These are phyloP conservation scores for Tremellales sp. DNA, from an alignment of 1,284 basidiomycete species.

Conservation along the genomic window DNA sequence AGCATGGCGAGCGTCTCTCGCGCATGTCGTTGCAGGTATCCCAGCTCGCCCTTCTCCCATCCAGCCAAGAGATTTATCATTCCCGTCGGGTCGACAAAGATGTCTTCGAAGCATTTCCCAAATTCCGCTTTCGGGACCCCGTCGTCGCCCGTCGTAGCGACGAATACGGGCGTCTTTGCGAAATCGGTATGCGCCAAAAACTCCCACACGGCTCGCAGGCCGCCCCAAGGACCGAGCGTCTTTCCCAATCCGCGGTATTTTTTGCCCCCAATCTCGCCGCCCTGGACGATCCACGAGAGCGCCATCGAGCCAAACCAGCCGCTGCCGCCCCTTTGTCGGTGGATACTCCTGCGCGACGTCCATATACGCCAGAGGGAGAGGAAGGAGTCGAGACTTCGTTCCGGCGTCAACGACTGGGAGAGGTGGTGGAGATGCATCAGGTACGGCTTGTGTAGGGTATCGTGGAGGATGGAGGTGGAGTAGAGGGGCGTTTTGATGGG, in stretches of 20 bases:
- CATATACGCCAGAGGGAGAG: constrained; percentile 78
- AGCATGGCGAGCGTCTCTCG: constrained; percentile 58
- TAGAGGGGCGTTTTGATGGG: constrained; percentile 66
- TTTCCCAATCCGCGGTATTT: constrained; percentile 52
- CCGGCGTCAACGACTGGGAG: constrained; percentile 61
- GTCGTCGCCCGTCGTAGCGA: constrained; percentile 48
- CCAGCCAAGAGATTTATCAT: constrained; percentile 75
- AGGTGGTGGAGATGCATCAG: constrained; percentile 67
- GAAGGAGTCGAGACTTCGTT: constrained; percentile 59
- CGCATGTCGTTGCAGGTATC: constrained; percentile 72
- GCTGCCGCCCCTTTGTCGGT: constrained; percentile 55
- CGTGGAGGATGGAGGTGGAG: constrained; percentile 68
- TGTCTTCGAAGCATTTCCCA: constrained; percentile 39
- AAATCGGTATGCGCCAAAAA: constrained; percentile 65
- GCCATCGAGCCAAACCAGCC: constrained; percentile 69
- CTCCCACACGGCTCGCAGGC: constrained; percentile 45
- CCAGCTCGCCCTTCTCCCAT: constrained; percentile 58
- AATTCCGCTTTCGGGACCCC: constrained; percentile 45
- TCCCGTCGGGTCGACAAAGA: constrained; percentile 78
- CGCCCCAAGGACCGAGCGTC: constrained; percentile 49
- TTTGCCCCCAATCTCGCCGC: constrained; percentile 56
- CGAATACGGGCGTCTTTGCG: constrained; percentile 59
- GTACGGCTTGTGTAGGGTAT: constrained; percentile 62
- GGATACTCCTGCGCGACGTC: constrained; percentile 81
- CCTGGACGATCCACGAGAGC: constrained; percentile 66